Evolutionary conservation across 2,329 filamentous ascomycete species (phyloP).

Genomic region (Aspergillus texensis): DNA sequence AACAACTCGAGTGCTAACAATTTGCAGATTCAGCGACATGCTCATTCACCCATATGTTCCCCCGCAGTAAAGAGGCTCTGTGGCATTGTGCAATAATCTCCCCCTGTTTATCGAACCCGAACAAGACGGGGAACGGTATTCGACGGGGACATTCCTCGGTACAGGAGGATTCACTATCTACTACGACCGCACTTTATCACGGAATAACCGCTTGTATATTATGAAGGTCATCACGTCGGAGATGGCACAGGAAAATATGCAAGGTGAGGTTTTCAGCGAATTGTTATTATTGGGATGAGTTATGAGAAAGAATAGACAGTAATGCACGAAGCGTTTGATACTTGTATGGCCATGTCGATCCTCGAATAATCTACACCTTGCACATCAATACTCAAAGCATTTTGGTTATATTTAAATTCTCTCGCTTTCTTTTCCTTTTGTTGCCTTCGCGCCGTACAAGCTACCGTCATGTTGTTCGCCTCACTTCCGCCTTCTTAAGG

Average conservation of each 20-base stretch:
- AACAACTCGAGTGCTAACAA: conserved; percentile 18
- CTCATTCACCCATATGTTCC: conserved; percentile 52
- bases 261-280: conserved; percentile 30
- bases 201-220: conserved; percentile 49
- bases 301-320: conserved; percentile 44
- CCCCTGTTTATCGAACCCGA: conserved; percentile 47
- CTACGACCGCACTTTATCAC: conserved; percentile 49
- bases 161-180: conserved; percentile 57
- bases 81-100: conserved; percentile 21
- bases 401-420: not conserved
- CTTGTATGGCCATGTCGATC: conserved; percentile 11
- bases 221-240: conserved; percentile 55
- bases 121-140: conserved; percentile 48
- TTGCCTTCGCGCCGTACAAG: not conserved
- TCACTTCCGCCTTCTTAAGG: conserved; percentile 16
- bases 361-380: not conserved
- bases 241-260: conserved; percentile 55
- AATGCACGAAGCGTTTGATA: conserved; percentile 29
- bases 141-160: conserved; percentile 49
- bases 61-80: conserved; percentile 37
- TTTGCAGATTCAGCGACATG: conserved; percentile 52
- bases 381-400: not conserved
- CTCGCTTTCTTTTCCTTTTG: not conserved
- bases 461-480: conserved; percentile 9
- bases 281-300: conserved; percentile 32